phyloP scores from a whole-genome alignment of 2,329 filamentous ascomycete species.

The Cercospora citrullina region DNA sequence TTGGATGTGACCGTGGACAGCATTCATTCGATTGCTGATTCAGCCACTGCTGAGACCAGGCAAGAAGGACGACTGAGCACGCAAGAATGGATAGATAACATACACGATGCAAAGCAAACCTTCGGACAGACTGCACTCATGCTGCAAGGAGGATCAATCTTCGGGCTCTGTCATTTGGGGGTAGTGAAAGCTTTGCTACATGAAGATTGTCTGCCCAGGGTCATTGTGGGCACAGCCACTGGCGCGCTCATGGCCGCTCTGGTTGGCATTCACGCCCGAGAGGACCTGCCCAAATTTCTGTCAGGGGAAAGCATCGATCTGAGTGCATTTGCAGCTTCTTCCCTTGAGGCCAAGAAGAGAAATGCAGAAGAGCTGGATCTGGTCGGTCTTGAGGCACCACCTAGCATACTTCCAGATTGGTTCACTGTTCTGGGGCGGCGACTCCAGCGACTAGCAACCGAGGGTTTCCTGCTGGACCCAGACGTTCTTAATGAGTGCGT shows the following conservation, averaged over 20 bases:
- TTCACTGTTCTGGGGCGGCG: conserved; percentile 64
- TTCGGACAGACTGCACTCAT: conserved; percentile 80
- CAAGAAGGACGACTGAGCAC: conserved; percentile 54
- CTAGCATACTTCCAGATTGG: conserved; percentile 55
- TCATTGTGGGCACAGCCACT: conserved; percentile 87
- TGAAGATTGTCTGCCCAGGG: conserved; percentile 73
- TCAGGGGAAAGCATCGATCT: conserved; percentile 80
- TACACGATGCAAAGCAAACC: conserved; percentile 85
- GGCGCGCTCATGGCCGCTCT: conserved; percentile 87
- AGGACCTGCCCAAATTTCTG: conserved; percentile 75
- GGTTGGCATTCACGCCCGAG: conserved; percentile 82
- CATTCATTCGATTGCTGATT: conserved; percentile 71
- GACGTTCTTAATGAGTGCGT: conserved; percentile 78
- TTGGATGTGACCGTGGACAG: conserved; percentile 79
- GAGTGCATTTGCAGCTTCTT: conserved; percentile 66
- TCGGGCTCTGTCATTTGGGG: conserved; percentile 90
- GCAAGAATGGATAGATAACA: conserved; percentile 79
- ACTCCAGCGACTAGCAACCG: conserved; percentile 65
- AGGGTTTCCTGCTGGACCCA: conserved; percentile 78
- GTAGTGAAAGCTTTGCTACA: conserved; percentile 81
- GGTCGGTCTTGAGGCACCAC: conserved; percentile 45
- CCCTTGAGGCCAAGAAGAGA: conserved; percentile 31
- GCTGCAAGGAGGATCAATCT: conserved; percentile 81
- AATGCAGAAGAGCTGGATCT: conserved; percentile 14
- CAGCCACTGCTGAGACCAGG: conserved; percentile 54